Conservation (phyloP, 805 yeast species). For the Starmerella geochares region DNA sequence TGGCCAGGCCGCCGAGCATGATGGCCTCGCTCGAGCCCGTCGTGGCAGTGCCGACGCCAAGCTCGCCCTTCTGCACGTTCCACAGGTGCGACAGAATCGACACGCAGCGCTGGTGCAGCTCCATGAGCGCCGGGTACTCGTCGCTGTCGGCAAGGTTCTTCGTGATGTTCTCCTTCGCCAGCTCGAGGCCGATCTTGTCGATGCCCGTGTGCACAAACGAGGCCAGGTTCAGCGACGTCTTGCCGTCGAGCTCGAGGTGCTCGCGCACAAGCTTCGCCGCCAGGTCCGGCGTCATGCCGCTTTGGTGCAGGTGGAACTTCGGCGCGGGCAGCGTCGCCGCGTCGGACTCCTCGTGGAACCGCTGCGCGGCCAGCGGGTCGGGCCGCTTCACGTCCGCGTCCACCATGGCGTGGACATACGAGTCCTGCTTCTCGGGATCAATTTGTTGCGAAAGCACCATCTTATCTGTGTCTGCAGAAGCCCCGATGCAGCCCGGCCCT, state of each 20-base stretch:
- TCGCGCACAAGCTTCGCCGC: conserved; percentile 59
- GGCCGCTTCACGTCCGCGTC: neutral
- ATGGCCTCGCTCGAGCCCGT: conserved; percentile 93
- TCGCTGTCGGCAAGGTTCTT: conserved; percentile 89
- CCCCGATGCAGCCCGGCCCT: neutral
- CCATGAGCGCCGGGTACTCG: conserved; percentile 80
- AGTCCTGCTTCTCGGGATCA: conserved; percentile 14
- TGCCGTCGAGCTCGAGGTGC: conserved; percentile 73
- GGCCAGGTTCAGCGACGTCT: conserved; percentile 74
- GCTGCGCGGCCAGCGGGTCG: neutral
- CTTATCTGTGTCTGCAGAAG: too few species aligned
- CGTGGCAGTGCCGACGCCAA: conserved; percentile 76
- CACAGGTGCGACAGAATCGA: conserved; percentile 70
- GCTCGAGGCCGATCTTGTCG: conserved; percentile 42
- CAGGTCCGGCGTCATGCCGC: conserved; percentile 42
- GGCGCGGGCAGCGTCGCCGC: conserved; percentile 30
- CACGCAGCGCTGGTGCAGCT: conserved; percentile 70
- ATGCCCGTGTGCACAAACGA: conserved; percentile 75
- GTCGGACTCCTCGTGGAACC: conserved; percentile 1
- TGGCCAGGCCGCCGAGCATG: conserved; percentile 84
- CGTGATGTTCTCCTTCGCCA: conserved; percentile 60
- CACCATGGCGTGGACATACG: conserved; percentile 3
- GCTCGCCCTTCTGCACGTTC: conserved; percentile 50
- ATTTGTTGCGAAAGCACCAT: conserved; percentile 15
- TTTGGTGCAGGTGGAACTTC: conserved; percentile 51